Base-by-base conservation (phyloP, 2,329 filamentous ascomycete species). In the Arthroderma sp. region DNA sequence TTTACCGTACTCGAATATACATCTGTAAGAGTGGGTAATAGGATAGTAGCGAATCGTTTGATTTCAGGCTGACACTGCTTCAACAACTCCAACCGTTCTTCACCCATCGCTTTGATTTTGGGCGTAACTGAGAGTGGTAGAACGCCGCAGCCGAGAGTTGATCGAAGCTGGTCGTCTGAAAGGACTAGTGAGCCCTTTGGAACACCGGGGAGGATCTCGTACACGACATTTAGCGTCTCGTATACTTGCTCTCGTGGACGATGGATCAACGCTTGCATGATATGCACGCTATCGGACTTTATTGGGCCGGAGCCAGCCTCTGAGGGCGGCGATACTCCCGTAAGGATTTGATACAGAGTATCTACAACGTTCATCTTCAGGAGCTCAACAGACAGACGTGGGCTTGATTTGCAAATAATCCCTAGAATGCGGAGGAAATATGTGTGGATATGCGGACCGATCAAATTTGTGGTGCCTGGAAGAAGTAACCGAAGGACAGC, bases 1-100 rank as follows among this genome's bases (percentile, higher is more conserved):
- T 98, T 98, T 62, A 98, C 91, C 0, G 93, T 98, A 71, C 93
- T 97, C 9, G 93, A 96, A 68, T 95, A 98, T 0, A 91, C 91
- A 70, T 98, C 91, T 31, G 93, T 97, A 61, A 98, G 76, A 1
- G 93, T 98, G 0, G 93, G 93, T 62, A 98, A 86, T 9, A 98
- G 78, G 59, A 98, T 93, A 62, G 95, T 81, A 1, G 91, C 88
- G 69, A 98, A 98, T 39, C 91, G 86, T 69, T 88, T 88, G 56
- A 97, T 85, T 73, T 97, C 84, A 5, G 83, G 74, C 66, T 90
- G 89, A 77, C 91, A 96, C n/a, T 80, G 82, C 63, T 87, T 80
- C 33, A 98, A 75, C 4, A 95, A 76, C 60, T 88, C 82, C n/a
- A 95, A 74, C 41, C 91, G 83, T 72, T 89, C 90, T 63, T 93